Conservation (phyloP, 176 grass and related monocot genomes). For the Alloteropsis semialata region DNA sequence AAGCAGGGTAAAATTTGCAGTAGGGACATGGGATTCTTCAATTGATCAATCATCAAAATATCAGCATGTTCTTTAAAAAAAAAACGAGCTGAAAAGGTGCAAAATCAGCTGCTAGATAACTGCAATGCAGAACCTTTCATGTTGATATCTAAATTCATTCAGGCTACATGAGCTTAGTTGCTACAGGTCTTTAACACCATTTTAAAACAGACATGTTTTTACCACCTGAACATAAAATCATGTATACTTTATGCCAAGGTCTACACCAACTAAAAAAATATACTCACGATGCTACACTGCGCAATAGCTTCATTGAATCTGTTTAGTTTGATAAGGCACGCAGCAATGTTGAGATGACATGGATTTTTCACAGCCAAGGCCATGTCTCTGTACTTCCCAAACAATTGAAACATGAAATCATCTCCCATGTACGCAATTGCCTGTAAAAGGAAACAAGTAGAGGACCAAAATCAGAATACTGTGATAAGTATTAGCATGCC, state of each 20-base stretch:
- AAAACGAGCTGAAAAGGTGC: background rate
- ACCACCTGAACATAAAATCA: background rate
- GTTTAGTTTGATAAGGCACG: conserved; percentile 81
- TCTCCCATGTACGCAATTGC: conserved; percentile 98
- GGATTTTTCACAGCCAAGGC: conserved; percentile 94
- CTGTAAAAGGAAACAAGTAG: conserved; percentile 42
- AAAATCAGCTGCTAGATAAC: background rate
- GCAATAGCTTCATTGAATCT: conserved; percentile 74
- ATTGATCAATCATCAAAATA: background rate
- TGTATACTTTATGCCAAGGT: background rate
- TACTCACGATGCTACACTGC: conserved; percentile 66
- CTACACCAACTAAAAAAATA: background rate
- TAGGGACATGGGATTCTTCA: conserved; percentile 14
- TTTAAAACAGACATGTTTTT: background rate
- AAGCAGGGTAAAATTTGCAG: background rate
- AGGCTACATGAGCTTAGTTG: background rate
- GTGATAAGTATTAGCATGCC: background rate
- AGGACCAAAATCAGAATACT: background rate
- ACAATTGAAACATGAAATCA: conserved; percentile 99
- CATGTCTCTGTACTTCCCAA: conserved; percentile 98
- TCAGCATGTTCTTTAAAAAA: background rate
- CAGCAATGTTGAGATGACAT: conserved; percentile 93
- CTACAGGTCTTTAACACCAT: background rate
- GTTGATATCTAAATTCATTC: background rate
- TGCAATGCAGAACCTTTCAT: background rate